phyloP scores from a whole-genome alignment of 306 rosid genomes.

The Rubus parviflorus region DNA sequence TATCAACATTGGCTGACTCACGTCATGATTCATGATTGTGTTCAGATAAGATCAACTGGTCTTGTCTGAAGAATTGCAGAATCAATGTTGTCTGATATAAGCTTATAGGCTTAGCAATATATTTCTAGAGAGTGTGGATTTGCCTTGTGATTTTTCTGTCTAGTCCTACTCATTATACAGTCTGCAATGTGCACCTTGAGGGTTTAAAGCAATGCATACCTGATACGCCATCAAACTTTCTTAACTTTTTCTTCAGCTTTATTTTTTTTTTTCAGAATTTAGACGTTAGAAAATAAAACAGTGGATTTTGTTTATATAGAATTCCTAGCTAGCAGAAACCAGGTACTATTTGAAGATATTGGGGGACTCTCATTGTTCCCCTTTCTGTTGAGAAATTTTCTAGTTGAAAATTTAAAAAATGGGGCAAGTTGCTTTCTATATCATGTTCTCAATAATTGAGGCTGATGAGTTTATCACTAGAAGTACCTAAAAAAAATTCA shows the following conservation, averaged over 20 bases:
- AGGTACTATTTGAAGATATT: neutral
- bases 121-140: neutral
- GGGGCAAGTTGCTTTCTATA: neutral
- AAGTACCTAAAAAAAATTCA: neutral
- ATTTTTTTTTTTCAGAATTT: neutral
- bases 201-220: neutral
- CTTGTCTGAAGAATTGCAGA: neutral
- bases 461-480: neutral
- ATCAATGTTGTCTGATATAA: too few species aligned
- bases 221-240: neutral
- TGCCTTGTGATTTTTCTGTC: neutral
- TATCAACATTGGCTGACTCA: neutral
- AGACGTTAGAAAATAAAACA: neutral
- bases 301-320: neutral
- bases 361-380: neutral
- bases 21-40: neutral
- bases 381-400: neutral
- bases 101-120: too few species aligned
- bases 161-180: neutral
- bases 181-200: neutral
- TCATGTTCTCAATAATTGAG: neutral
- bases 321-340: neutral
- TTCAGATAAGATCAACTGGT: neutral
- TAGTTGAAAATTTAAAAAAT: neutral
- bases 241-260: neutral